Percentiles rank a stretch among this genome's conserved stretches.
Conservation (phyloP, 345 rosid species). For the Populus alba region DNA sequence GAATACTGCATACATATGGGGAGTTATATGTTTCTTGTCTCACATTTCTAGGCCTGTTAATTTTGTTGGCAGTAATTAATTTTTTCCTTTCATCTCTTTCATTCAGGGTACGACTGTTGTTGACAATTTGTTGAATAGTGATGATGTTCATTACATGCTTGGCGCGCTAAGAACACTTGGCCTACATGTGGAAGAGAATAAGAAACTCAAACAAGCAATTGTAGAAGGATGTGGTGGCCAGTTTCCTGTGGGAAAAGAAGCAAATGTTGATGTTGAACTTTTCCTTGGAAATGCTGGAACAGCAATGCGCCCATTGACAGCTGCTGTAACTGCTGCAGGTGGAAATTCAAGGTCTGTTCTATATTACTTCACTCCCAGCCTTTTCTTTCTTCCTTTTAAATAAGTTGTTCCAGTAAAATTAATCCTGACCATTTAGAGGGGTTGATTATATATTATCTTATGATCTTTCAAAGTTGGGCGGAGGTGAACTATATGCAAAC, state of each 20-base stretch:
- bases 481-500: not conserved
- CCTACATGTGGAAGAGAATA: conserved; percentile 54
- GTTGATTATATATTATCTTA: not conserved
- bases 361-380: not conserved
- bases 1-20: not conserved
- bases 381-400: not conserved
- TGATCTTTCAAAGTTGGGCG: not conserved
- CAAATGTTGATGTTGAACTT: conserved; percentile 58
- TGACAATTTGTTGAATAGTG: conserved; percentile 86
- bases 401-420: not conserved
- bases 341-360: conserved; percentile 68
- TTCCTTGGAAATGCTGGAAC: conserved; percentile 98
- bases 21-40: not conserved
- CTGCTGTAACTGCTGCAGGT: conserved; percentile 88
- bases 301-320: conserved; percentile 95
- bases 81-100: not conserved
- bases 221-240: conserved; percentile 86
- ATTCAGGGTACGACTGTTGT: conserved; percentile 83
- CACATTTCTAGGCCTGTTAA: not conserved
- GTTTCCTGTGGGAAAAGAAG: conserved; percentile 60
- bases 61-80: not conserved
- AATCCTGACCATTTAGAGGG: not conserved
- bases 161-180: conserved; percentile 78
- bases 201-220: conserved; percentile 50
- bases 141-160: conserved; percentile 87